Percentiles rank a stretch among this genome's conserved stretches.
Evolutionary conservation across 2,329 filamentous ascomycete species (phyloP).

Genomic region (Periconia macrospinosa): DNA sequence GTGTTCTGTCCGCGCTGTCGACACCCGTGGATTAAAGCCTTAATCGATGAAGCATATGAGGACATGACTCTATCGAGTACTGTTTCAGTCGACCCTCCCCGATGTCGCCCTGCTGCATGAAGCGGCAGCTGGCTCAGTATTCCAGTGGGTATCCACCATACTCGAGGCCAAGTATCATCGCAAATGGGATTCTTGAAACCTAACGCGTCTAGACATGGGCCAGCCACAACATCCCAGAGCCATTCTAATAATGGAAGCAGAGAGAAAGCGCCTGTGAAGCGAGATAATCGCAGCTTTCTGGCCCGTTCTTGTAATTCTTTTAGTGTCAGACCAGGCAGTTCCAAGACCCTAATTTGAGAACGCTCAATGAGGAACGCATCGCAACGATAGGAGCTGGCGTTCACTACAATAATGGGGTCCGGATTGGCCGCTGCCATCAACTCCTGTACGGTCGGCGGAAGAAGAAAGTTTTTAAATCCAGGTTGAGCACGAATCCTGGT

Average conservation of each 20-base stretch:
- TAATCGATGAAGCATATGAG: too few relatives aligned
- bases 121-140: conserved; percentile 5
- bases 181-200: not conserved
- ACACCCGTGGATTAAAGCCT: too few relatives aligned
- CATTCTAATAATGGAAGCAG: not conserved
- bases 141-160: conserved; percentile 9
- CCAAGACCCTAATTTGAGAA: not conserved
- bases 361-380: conserved; percentile 6
- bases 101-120: not conserved
- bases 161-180: not conserved
- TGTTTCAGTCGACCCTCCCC: too few relatives aligned
- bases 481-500: not conserved
- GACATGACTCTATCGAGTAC: too few relatives aligned
- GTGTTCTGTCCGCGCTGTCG: too few relatives aligned
- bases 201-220: not conserved
- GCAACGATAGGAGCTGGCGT: conserved; percentile 2
- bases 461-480: conserved; percentile 4
- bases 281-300: too few relatives aligned
- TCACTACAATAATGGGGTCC: conserved; percentile 6
- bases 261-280: not conserved
- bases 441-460: not conserved
- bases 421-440: not conserved
- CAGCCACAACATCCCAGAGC: not conserved
- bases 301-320: too few relatives aligned
- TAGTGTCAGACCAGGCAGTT: not conserved